Percentiles rank a stretch among this genome's conserved stretches.
Conservation (phyloP, 345 rosid genomes). For the Abelmoschus esculentus region DNA sequence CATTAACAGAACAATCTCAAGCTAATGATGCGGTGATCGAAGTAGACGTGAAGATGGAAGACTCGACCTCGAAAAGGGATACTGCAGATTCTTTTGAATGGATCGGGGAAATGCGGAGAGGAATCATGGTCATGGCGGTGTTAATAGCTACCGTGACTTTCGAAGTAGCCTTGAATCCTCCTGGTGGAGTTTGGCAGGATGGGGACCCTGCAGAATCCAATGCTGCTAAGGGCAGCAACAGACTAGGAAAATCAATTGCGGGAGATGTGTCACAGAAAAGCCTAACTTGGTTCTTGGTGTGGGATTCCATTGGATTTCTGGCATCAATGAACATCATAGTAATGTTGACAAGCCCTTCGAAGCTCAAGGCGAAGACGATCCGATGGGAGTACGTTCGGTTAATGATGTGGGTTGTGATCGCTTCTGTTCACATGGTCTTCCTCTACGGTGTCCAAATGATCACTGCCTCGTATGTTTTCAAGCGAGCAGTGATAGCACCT, state of each 20-base stretch:
- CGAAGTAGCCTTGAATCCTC: slow-evolving; percentile 12
- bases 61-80: background rate
- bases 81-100: background rate
- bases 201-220: background rate
- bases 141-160: slow-evolving; percentile 11
- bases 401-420: slow-evolving; percentile 10
- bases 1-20: background rate
- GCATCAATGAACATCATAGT: slow-evolving; percentile 8
- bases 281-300: slow-evolving; percentile 13
- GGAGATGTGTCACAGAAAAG: background rate
- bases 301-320: slow-evolving; percentile 8
- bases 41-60: background rate
- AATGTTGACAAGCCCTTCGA: background rate
- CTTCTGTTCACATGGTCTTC: slow-evolving; percentile 13
- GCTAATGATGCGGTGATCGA: background rate
- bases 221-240: background rate
- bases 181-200: slow-evolving; percentile 10
- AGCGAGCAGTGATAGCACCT: slow-evolving; percentile 10
- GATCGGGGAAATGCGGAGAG: slow-evolving; percentile 1
- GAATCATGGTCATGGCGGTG: slow-evolving; percentile 2
- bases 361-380: background rate
- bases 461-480: background rate
- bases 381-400: slow-evolving; percentile 6
- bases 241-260: slow-evolving; percentile 6
- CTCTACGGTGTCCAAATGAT: slow-evolving; percentile 8